These are phyloP conservation scores for Termitomyces bulborhizus DNA, from an alignment of 768 basidiomycete species.

Conservation along the genomic window DNA sequence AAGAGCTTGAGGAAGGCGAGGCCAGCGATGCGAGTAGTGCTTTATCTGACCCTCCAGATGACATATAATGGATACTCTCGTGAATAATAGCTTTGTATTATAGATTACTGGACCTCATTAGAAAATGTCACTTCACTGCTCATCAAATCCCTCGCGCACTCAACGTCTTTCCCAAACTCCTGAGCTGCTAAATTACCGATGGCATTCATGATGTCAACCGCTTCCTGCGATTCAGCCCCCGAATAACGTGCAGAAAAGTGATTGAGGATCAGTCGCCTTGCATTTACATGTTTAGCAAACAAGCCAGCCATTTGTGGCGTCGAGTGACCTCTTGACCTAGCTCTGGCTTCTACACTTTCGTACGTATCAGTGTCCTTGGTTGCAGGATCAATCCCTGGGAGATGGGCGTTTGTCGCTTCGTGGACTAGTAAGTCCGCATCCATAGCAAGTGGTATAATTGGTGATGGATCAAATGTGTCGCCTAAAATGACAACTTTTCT, in stretches of 20 bases:
- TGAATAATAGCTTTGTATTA: conserved; percentile 11
- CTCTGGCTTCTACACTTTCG: conserved; percentile 51
- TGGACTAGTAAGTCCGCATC: conserved; percentile 76
- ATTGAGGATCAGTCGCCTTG: conserved; percentile 64
- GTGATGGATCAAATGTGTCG: conserved; percentile 78
- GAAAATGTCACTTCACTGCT: conserved; percentile 49
- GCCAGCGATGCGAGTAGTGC: conserved; percentile 77
- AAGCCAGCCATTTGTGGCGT: conserved; percentile 87
- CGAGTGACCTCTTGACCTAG: conserved; percentile 79
- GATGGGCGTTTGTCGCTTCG: conserved; percentile 85
- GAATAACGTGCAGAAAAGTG: conserved; percentile 83
- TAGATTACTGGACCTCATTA: conserved; percentile 13
- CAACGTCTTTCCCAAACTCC: conserved; percentile 49
- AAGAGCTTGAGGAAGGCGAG: conserved; percentile 84
- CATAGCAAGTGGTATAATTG: conserved; percentile 51
- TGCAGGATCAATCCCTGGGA: conserved; percentile 54
- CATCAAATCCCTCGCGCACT: conserved; percentile 75
- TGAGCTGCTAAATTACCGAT: conserved; percentile 51
- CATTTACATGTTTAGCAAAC: conserved; percentile 64
- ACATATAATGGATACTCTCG: conserved; percentile 21
- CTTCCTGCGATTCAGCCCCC: conserved; percentile 50
- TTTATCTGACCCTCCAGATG: conserved; percentile 71
- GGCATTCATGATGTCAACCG: conserved; percentile 53
- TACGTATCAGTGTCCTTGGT: conserved; percentile 60
- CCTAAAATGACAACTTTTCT: conserved; percentile 79